A percentile compares a stretch with the other conserved stretches of the same genome.
Evolutionary conservation across 2,329 filamentous ascomycete species (phyloP).

Genomic region (Xylaria multiplex): DNA sequence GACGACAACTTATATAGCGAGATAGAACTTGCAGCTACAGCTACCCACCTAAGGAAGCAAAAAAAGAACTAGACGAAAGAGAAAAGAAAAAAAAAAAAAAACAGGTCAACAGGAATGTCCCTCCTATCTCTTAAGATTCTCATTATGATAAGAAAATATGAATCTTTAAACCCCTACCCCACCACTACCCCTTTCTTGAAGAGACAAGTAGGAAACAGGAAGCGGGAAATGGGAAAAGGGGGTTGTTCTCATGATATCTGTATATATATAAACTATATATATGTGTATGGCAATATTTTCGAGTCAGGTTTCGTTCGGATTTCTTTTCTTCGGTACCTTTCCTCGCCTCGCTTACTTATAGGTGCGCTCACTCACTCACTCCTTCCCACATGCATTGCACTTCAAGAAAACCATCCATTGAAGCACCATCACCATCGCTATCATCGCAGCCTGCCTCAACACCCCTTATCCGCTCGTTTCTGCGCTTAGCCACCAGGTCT

Average conservation of each 20-base stretch:
- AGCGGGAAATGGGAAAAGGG: background rate
- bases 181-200: too few species aligned
- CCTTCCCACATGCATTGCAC: background rate
- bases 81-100: background rate
- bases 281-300: background rate
- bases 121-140: background rate
- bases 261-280: too few species aligned
- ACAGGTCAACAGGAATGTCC: background rate
- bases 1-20: background rate
- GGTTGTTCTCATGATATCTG: too few species aligned
- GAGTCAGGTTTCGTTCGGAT: background rate
- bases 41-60: background rate
- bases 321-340: background rate
- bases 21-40: conserved; percentile 5
- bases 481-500: background rate
- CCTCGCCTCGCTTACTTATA: background rate
- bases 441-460: background rate
- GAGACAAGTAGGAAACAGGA: too few species aligned
- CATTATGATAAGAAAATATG: background rate
- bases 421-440: background rate
- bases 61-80: background rate
- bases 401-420: background rate
- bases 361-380: background rate
- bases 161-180: background rate
- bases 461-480: too few species aligned